Evolutionary conservation across 2,329 filamentous ascomycete genomes (phyloP), one percentile per base, ranked within the genome.

Genomic region (Xylariaceae sp.): DNA sequence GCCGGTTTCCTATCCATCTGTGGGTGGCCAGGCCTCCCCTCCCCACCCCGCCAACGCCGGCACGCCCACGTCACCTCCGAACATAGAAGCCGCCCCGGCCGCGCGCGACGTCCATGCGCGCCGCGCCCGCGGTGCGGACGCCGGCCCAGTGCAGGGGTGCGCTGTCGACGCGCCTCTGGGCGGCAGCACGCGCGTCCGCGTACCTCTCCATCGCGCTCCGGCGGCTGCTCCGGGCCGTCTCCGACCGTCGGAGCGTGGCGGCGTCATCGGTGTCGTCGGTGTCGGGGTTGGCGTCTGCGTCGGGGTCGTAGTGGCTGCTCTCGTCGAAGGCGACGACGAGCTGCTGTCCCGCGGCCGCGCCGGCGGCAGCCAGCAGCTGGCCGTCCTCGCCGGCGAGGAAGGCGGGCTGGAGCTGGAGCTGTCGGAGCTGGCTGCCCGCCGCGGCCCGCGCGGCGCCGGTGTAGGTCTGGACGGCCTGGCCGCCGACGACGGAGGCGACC

Each of bases 121-220:
- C 55, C 7, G 59, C 64, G 2, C 60, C 56, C 10, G 66, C 58
- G 7, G 67, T 73, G 32, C 79, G 63, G 27, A 83, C 63, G 0
- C 78, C 79, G 3, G 70, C 61, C 46, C 61, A 61, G 49, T 81
- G 75, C 29, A 79, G 45, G 3, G 77, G 77, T 3, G 81, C 60
- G 34, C 64, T 63, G 39, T 80, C 76, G 5, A 80, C 61, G 24
- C 65, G 60, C 38, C 63, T 67, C 54, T 79, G 72, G 3, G 73
- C 61, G 14, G 56, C 62, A 12, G 64, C 60, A 16, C 72, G 61
- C 2, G 64, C 57, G 32, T 67, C 67, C 1, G 67, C 60, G 40
- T 72, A 63, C 12, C 63, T 59, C 24, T 72, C 68, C 6, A 57
- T 44, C 15, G 67, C 40, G 4, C 58, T 65, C 33, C 63, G 61